Evolutionary conservation across 1,284 basidiomycete genomes (phyloP).

Genomic region (Cryptococcus wingfieldii): DNA sequence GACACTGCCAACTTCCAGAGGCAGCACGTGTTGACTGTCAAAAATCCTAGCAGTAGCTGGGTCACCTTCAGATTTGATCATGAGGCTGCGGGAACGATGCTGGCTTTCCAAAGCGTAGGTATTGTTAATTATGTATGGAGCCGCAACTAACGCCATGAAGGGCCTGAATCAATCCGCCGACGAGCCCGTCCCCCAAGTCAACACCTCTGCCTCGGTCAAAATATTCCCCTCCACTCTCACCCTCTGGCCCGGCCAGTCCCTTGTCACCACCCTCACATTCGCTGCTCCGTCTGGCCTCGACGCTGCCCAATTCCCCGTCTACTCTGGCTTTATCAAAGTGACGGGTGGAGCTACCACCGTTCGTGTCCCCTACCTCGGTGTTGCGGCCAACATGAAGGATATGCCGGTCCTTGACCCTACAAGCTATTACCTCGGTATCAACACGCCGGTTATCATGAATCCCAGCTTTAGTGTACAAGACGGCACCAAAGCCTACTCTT

Average conservation of each 20-base stretch:
- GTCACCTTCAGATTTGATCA: slow-evolving; percentile 30
- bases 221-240: slow-evolving; percentile 29
- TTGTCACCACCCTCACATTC: slow-evolving; percentile 28
- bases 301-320: slow-evolving; percentile 33
- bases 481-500: slow-evolving; percentile 54
- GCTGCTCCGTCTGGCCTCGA: slow-evolving; percentile 31
- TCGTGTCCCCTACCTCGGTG: slow-evolving; percentile 40
- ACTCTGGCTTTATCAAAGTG: slow-evolving; percentile 39
- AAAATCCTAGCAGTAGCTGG: slow-evolving; percentile 25
- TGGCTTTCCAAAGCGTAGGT: slow-evolving; percentile 25
- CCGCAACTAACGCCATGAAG: not conserved
- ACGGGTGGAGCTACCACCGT: slow-evolving; percentile 19
- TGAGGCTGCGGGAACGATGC: slow-evolving; percentile 30
- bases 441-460: slow-evolving; percentile 28
- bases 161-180: slow-evolving; percentile 28
- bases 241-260: slow-evolving; percentile 26
- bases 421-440: slow-evolving; percentile 26
- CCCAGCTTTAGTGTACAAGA: slow-evolving; percentile 16
- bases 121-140: not conserved
- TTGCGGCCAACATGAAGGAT: slow-evolving; percentile 42
- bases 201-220: slow-evolving; percentile 26
- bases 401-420: slow-evolving; percentile 40
- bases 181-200: slow-evolving; percentile 25
- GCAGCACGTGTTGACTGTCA: slow-evolving; percentile 44
- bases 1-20: slow-evolving; percentile 61